Evolutionary conservation across 2,329 filamentous ascomycete species (phyloP).

Genomic region (Hypocreales sp.): DNA sequence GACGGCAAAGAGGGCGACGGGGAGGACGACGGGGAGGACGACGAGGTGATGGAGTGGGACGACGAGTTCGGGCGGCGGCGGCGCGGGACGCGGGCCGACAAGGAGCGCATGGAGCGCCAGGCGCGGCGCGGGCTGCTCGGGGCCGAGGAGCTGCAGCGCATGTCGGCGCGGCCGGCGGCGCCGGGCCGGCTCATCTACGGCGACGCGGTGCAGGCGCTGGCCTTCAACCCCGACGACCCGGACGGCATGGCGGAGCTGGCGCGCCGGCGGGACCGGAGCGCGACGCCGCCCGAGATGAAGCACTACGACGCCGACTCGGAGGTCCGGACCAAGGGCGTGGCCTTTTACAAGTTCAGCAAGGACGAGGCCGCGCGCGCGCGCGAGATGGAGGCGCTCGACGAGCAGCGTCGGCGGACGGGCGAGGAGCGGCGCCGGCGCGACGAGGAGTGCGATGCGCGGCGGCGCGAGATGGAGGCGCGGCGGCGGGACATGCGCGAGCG

Average conservation of each 20-base stretch:
- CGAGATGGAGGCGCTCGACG: conserved; percentile 64
- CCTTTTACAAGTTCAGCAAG: conserved; percentile 78
- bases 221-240: conserved; percentile 63
- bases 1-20: conserved; percentile 31
- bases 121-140: conserved; percentile 32
- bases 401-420: conserved; percentile 55
- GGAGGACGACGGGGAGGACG: conserved; percentile 24
- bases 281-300: conserved; percentile 62
- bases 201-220: conserved; percentile 67
- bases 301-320: conserved; percentile 83
- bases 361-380: conserved; percentile 47
- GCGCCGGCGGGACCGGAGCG: conserved; percentile 58
- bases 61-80: conserved; percentile 88
- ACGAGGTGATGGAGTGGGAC: conserved; percentile 66
- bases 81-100: conserved; percentile 54
- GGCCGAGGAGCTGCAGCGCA: conserved; percentile 47
- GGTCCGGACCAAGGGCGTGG: conserved; percentile 74
- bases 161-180: conserved; percentile 50
- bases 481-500: conserved; percentile 45
- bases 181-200: conserved; percentile 68
- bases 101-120: conserved; percentile 44
- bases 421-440: conserved; percentile 38
- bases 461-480: conserved; percentile 47
- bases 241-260: conserved; percentile 68
- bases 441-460: conserved; percentile 41